Conservation (phyloP, 352 stramenopile genomes). For the Globisporangium barbulae region DNA sequence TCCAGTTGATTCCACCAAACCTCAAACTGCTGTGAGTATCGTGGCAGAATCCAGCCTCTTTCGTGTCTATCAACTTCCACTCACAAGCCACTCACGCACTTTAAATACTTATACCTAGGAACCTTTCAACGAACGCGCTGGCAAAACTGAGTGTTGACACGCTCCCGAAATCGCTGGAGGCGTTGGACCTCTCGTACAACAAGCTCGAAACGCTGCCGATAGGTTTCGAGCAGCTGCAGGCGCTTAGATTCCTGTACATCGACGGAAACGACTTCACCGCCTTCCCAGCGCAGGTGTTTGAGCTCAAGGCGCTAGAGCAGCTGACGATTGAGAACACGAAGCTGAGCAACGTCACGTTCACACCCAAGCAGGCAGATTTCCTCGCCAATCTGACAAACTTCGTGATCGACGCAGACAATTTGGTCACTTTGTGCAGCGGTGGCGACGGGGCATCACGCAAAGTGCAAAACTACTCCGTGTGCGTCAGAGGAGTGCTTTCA, state of each 20-base stretch:
- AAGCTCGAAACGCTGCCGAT: constrained; percentile 10
- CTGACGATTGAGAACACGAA: constrained; percentile 26
- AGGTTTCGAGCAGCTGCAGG: constrained; percentile 13
- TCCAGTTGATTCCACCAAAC: constrained; percentile 18
- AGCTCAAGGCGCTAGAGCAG: constrained; percentile 15
- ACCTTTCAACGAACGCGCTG: constrained; percentile 20
- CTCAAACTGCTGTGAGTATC: constrained; percentile 14
- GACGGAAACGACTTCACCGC: constrained; percentile 11
- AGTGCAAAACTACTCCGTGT: constrained; percentile 28
- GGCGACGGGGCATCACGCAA: not conserved
- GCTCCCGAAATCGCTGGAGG: constrained; percentile 11
- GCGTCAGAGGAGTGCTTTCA: constrained; percentile 9
- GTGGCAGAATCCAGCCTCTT: not conserved
- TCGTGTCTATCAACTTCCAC: no score
- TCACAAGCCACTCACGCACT: not conserved
- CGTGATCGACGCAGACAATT: constrained; percentile 19
- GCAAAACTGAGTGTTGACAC: constrained; percentile 2
- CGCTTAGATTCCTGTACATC: constrained; percentile 18
- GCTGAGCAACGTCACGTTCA: constrained; percentile 24
- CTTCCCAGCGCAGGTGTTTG: constrained; percentile 21
- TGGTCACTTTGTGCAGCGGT: constrained; percentile 22
- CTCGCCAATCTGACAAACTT: constrained; percentile 29
- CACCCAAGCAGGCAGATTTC: constrained; percentile 21
- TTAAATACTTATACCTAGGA: constrained; percentile 2
- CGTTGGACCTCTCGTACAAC: constrained; percentile 18